These are phyloP conservation scores for Pleurotus giganteus DNA, from an alignment of 768 basidiomycete genomes.

Conservation along the genomic window DNA sequence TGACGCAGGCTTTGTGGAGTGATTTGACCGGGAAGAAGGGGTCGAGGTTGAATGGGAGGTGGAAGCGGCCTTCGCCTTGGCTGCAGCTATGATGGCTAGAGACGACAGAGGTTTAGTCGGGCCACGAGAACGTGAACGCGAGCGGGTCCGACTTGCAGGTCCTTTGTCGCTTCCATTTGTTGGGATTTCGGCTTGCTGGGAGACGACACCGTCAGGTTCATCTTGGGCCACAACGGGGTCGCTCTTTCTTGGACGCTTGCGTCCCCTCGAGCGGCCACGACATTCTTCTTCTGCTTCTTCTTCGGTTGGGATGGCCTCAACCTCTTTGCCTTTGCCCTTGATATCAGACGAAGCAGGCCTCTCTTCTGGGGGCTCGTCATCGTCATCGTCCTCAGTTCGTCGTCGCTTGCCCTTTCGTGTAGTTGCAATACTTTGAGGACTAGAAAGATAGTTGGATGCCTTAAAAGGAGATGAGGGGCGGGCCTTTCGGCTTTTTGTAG, in stretches of 20 bases:
- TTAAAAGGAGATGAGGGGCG: not conserved
- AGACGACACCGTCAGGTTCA: not conserved
- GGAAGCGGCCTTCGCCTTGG: not conserved
- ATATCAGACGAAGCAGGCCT: not conserved
- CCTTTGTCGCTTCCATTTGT: not conserved
- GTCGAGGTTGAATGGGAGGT: not conserved
- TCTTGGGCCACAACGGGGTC: not conserved
- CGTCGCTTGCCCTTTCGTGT: not conserved
- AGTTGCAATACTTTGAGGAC: not conserved
- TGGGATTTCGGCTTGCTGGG: not conserved
- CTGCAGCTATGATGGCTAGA: not conserved
- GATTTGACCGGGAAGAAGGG: not conserved
- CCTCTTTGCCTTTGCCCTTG: not conserved
- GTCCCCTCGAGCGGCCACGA: not conserved
- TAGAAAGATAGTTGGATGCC: not conserved
- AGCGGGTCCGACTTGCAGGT: not conserved
- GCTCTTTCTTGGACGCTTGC: not conserved
- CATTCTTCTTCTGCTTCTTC: not conserved
- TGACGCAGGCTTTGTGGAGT: not conserved
- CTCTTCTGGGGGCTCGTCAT: not conserved
- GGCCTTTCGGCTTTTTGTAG: conserved; percentile 12
- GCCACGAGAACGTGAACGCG: conserved; percentile 4
- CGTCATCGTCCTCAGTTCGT: not conserved
- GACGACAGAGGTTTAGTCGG: not conserved
- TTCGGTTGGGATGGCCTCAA: not conserved